Conservation (phyloP, 139 green algal genomes). For the Auxenochlorella protothecoides region DNA sequence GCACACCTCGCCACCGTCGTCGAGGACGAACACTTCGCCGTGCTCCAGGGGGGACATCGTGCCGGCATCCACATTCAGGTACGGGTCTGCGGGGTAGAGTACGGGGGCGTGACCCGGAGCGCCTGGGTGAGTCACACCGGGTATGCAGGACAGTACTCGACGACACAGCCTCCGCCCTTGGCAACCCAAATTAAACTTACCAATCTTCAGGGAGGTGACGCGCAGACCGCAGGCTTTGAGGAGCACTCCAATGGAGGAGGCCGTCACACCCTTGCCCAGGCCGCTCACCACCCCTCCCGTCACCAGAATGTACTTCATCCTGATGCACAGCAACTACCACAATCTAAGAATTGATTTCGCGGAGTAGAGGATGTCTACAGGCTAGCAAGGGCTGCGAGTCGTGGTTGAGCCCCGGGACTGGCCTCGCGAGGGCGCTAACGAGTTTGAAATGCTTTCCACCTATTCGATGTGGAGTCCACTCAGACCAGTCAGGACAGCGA, state of each 20-base stretch:
- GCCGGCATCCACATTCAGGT: constrained; percentile 98
- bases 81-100: constrained; percentile 71
- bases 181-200: constrained; percentile 30
- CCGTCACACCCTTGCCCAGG: constrained; percentile 95
- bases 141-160: too few species aligned
- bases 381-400: too few species aligned
- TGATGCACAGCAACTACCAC: neutral
- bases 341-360: too few species aligned
- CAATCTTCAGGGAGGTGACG: constrained; percentile 96
- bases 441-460: too few species aligned
- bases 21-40: constrained; percentile 97
- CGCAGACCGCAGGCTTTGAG: constrained; percentile 85
- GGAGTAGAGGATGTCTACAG: too few species aligned
- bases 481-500: too few species aligned
- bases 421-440: too few species aligned
- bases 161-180: neutral
- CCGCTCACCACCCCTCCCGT: constrained; percentile 93
- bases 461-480: too few species aligned
- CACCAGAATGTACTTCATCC: constrained; percentile 97
- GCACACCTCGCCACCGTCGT: constrained; percentile 90
- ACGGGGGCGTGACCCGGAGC: neutral
- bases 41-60: constrained; percentile 99
- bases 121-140: too few species aligned
- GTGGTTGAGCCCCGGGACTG: too few species aligned
- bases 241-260: constrained; percentile 87